Base-by-base conservation (phyloP, 441 rosid genomes). In the Melianthus villosus region DNA sequence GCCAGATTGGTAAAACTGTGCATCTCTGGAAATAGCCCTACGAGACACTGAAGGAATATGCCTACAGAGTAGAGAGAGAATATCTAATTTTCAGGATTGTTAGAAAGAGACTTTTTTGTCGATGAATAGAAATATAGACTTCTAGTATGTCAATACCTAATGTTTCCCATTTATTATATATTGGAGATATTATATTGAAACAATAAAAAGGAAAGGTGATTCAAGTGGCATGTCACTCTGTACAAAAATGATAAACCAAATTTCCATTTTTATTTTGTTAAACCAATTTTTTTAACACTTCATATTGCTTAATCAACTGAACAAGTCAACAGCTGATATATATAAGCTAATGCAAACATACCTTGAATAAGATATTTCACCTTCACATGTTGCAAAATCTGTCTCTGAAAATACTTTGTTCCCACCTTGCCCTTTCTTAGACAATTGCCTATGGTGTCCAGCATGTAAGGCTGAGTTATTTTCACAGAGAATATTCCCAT, bases 401-500 rank as follows among this genome's bases (percentile, higher is more conserved):
- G 91, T 82, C 42, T 69, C 91, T 33, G 87, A 79, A 57, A 72
- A 75, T 50, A 64, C 77, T 25, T 55, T 66, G 49, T 28, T 41
- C 30, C 3, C 53, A 35, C 53, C 79, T 40, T 36, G 67, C 33
- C 49, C 41, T 16, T 53, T 65, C 20, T 53, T 84, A 40, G 46
- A 22, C 23, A 62, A 57, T 30, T 60, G 36, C 42, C 43, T 67
- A 53, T 48, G 47, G 29, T 41, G 70, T 37, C 62, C 65, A 13
- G 43, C 51, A 39, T 47, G 53, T 44, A 63, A 6, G 20, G 63
- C 48, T 18, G 80, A 41, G 38, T 69, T 76, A 25, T 49, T 65
- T 56, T 73, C 92, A 22, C 53, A 50, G 16, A 56, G 43, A 47
- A 89, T 62, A 56, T 77, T 82, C 35, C 98, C 94, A 50, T 82